Evolutionary conservation across 1,284 basidiomycete species (phyloP).

Genomic region (Apiotrichum laibachii): DNA sequence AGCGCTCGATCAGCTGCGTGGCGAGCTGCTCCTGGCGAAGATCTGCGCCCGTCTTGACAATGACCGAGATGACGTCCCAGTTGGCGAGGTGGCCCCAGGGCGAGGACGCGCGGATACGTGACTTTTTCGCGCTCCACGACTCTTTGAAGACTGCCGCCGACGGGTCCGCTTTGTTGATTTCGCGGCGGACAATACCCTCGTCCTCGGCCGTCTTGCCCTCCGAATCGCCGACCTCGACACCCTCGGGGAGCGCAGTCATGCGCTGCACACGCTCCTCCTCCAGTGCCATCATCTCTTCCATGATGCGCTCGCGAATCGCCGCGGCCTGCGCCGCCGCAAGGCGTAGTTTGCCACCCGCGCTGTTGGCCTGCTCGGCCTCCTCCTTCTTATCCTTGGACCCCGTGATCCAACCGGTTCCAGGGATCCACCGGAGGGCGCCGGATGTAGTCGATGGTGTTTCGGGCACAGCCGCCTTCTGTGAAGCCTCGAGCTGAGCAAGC

Average conservation of each 20-base stretch:
- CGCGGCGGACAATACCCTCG: conserved; percentile 85
- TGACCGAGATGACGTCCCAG: conserved; percentile 80
- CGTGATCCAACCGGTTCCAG: conserved; percentile 63
- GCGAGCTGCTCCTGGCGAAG: conserved; percentile 96
- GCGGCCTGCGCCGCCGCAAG: conserved; percentile 77
- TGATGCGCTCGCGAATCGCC: conserved; percentile 90
- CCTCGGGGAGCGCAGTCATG: conserved; percentile 74
- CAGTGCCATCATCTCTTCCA: conserved; percentile 96
- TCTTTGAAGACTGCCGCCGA: conserved; percentile 91
- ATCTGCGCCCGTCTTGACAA: conserved; percentile 97
- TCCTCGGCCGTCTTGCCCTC: conserved; percentile 70
- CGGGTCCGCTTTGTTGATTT: conserved; percentile 95
- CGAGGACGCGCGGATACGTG: conserved; percentile 83
- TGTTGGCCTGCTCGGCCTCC: conserved; percentile 3
- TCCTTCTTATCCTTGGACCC: conserved; percentile 31
- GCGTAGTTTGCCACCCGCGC: conserved; percentile 57
- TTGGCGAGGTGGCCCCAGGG: conserved; percentile 92
- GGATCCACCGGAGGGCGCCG: conserved; percentile 60
- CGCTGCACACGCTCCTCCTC: conserved; percentile 95
- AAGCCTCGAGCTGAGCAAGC: conserved; percentile 93
- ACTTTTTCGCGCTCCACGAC: conserved; percentile 92
- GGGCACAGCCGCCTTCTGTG: conserved; percentile 56
- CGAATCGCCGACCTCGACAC: conserved; percentile 53
- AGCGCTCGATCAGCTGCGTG: conserved; percentile 89
- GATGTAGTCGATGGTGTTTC: conserved; percentile 34